phyloP scores from a whole-genome alignment of 2,329 filamentous ascomycete genomes.

The Aspergillus carbonarius region DNA sequence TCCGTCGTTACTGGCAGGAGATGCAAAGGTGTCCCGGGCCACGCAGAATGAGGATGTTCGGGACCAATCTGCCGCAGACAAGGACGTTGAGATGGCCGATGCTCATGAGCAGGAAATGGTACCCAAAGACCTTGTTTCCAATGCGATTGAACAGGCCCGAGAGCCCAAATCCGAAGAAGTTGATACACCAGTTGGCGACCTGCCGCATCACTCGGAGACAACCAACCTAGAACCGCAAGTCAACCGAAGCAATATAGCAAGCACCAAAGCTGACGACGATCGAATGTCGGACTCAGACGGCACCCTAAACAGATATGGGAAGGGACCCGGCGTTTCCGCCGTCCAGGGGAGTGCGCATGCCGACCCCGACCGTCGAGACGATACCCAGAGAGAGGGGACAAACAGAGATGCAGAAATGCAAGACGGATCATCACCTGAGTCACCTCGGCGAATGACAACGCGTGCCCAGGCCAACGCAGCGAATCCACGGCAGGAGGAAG shows the following conservation, averaged over 20 bases:
- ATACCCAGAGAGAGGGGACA: conserved; percentile 23
- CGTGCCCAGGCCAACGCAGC: conserved; percentile 43
- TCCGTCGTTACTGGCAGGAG: conserved; percentile 4
- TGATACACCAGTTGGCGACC: conserved; percentile 33
- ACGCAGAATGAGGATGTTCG: conserved; percentile 13
- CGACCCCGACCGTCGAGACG: conserved; percentile 3
- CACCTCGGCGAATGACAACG: conserved; percentile 48
- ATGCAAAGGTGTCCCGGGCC: conserved; percentile 12
- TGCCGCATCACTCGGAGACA: conserved; percentile 32
- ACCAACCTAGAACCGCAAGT: conserved; percentile 13
- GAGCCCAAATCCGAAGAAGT: conserved; percentile 38
- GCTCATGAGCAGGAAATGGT: conserved; percentile 15
- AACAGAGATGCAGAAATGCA: conserved; percentile 35
- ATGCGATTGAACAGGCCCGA: conserved; percentile 18
- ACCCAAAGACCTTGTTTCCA: conserved; percentile 4
- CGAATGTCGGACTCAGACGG: conserved; percentile 9
- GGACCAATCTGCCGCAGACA: conserved; percentile 9
- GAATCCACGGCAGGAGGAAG: conserved; percentile 30
- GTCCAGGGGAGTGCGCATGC: background rate
- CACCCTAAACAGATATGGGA: conserved; percentile 13
- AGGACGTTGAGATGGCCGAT: conserved; percentile 39
- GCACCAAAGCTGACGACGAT: conserved; percentile 5
- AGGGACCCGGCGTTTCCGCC: conserved; percentile 6
- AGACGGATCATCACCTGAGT: conserved; percentile 39
- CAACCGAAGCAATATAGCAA: conserved; percentile 14